Percentiles rank a stretch among this genome's conserved stretches.
phyloP scores from a whole-genome alignment of 2,329 filamentous ascomycete genomes.

The Claviceps monticola region DNA sequence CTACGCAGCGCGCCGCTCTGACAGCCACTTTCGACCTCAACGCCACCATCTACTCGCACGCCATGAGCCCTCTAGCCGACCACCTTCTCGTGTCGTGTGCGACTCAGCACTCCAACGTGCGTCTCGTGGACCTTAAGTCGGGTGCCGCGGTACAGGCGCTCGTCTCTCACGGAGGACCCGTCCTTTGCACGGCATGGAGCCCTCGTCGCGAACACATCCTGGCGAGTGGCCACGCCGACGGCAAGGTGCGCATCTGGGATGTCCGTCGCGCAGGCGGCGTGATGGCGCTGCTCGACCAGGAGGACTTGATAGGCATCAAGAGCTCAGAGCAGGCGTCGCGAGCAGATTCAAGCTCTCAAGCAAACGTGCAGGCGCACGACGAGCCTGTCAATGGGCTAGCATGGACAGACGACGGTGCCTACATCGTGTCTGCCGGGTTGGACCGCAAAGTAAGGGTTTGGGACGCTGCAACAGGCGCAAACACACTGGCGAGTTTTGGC shows the following conservation, averaged over 20 bases:
- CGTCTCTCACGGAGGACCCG: conserved; percentile 52
- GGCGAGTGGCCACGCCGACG: conserved; percentile 74
- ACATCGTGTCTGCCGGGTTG: conserved; percentile 68
- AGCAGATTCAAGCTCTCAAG: conserved; percentile 26
- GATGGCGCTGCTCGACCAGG: conserved; percentile 67
- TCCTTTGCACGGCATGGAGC: conserved; percentile 66
- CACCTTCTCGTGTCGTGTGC: conserved; percentile 76
- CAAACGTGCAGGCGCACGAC: conserved; percentile 53
- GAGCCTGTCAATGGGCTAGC: conserved; percentile 73
- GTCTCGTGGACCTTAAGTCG: conserved; percentile 75
- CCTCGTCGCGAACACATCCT: conserved; percentile 67
- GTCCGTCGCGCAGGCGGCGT: conserved; percentile 64
- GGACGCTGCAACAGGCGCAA: conserved; percentile 67
- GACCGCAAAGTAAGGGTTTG: conserved; percentile 79
- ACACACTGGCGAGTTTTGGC: conserved; percentile 80
- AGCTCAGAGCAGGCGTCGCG: conserved; percentile 11
- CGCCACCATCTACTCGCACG: conserved; percentile 61
- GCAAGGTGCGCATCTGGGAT: conserved; percentile 76
- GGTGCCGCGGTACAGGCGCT: conserved; percentile 59
- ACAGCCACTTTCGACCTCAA: conserved; percentile 56
- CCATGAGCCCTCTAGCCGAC: conserved; percentile 57
- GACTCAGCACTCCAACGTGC: conserved; percentile 71
- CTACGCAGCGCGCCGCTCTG: conserved; percentile 44
- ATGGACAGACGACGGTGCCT: conserved; percentile 69
- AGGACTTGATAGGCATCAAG: conserved; percentile 60